Percentiles rank a stretch among this genome's conserved stretches.
Evolutionary conservation across 257 asterid genomes (phyloP).

Genomic region (Petunia axillaris): DNA sequence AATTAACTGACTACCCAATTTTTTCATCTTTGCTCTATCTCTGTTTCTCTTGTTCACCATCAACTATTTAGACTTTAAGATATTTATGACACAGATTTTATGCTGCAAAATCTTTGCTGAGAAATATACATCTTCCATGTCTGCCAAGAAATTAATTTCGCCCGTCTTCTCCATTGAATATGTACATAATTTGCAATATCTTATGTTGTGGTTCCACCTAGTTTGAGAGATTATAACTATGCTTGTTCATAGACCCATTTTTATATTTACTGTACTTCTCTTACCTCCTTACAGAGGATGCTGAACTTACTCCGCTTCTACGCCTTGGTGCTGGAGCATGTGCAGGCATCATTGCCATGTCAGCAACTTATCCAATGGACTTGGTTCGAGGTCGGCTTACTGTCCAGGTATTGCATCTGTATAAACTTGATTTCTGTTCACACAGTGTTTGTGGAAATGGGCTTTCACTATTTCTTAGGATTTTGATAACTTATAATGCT

Average conservation of each 20-base stretch:
- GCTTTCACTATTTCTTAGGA: not conserved
- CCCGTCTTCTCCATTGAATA: not conserved
- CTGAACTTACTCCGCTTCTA: slow-evolving; percentile 82
- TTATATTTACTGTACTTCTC: not conserved
- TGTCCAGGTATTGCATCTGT: slow-evolving; percentile 66
- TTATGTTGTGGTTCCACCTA: not conserved
- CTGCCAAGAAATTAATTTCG: slow-evolving; percentile 8
- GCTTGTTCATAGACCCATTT: not conserved
- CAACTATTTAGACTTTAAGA: not conserved
- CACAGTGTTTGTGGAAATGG: not conserved
- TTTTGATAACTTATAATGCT: slow-evolving; percentile 21
- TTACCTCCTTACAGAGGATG: slow-evolving; percentile 60
- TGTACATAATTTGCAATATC: not conserved
- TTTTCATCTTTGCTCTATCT: not conserved
- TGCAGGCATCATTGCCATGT: slow-evolving; percentile 99
- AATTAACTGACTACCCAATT: slow-evolving; percentile 16
- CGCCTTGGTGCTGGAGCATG: slow-evolving; percentile 99
- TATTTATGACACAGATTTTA: not conserved
- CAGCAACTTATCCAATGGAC: slow-evolving; percentile 99
- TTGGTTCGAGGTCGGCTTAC: slow-evolving; percentile 98
- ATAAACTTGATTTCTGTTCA: too few species aligned
- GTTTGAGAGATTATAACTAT: not conserved
- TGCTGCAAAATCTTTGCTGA: slow-evolving; percentile 6
- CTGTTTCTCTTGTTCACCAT: not conserved
- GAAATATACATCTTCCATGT: not conserved